Conservation (phyloP, 768 basidiomycete species). For the Rhodotorula babjevae region DNA sequence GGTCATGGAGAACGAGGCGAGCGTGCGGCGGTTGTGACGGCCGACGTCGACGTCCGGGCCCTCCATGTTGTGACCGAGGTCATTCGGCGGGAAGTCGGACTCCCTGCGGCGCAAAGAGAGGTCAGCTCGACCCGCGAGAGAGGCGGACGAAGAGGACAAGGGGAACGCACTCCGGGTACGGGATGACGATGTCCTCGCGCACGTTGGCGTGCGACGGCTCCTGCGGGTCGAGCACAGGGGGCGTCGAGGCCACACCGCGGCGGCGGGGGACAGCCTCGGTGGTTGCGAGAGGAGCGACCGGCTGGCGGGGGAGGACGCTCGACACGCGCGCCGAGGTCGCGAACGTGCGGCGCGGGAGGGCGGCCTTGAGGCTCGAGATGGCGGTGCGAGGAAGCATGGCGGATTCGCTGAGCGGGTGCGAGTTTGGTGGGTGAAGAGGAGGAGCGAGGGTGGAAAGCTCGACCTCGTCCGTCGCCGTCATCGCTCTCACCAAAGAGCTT, state of each 20-base stretch:
- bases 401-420: no score
- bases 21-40: constrained; percentile 51
- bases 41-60: constrained; percentile 44
- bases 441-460: not conserved
- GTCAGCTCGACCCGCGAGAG: not conserved
- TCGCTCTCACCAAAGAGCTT: no score
- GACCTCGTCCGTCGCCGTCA: no score
- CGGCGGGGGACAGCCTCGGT: not conserved
- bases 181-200: not conserved
- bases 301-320: not conserved
- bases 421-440: no score
- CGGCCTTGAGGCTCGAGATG: not conserved
- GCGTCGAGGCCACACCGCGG: not conserved
- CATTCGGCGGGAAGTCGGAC: constrained; percentile 27
- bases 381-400: not conserved
- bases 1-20: constrained; percentile 73
- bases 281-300: not conserved
- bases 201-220: not conserved
- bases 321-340: not conserved
- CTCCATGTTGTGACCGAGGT: constrained; percentile 45
- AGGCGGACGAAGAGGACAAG: not conserved
- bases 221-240: not conserved
- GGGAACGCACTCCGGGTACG: constrained; percentile 29
- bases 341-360: not conserved
- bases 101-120: not conserved